phyloP scores from a whole-genome alignment of 2,329 filamentous ascomycete species.

The Neocatenulostroma microsporum region DNA sequence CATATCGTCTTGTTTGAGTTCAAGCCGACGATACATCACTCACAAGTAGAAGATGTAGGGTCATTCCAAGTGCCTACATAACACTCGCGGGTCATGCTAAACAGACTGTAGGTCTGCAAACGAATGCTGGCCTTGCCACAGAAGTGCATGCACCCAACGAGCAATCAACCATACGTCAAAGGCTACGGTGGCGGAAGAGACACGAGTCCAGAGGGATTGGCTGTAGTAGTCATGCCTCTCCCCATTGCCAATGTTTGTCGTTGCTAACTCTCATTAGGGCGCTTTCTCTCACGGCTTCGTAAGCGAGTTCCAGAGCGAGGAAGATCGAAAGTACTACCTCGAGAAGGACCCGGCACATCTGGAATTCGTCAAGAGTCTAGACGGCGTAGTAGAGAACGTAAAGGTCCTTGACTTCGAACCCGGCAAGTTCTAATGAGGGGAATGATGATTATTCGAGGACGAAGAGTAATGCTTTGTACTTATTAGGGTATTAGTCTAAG shows the following conservation, averaged over 20 bases:
- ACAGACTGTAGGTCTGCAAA: conserved; percentile 41
- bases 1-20: conserved; percentile 64
- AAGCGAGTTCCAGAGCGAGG: conserved; percentile 54
- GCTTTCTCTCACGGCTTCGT: conserved; percentile 64
- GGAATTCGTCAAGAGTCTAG: conserved; percentile 49
- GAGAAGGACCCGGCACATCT: conserved; percentile 56
- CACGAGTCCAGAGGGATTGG: conserved; percentile 53
- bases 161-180: conserved; percentile 54
- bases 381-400: conserved; percentile 44
- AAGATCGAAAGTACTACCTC: conserved; percentile 63
- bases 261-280: conserved; percentile 30
- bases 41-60: conserved; percentile 51
- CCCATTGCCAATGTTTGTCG: not conserved
- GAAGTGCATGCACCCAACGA: conserved; percentile 52
- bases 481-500: too few species aligned
- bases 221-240: conserved; percentile 46
- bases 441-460: too few species aligned
- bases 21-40: conserved; percentile 44
- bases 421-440: conserved; percentile 30
- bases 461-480: too few species aligned
- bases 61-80: too few species aligned
- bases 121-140: conserved; percentile 52
- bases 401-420: conserved; percentile 53
- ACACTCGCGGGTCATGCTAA: too few species aligned
- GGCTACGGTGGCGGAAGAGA: conserved; percentile 53